phyloP scores from a whole-genome alignment of 2,329 filamentous ascomycete species.

The Exophiala alcalophila region DNA sequence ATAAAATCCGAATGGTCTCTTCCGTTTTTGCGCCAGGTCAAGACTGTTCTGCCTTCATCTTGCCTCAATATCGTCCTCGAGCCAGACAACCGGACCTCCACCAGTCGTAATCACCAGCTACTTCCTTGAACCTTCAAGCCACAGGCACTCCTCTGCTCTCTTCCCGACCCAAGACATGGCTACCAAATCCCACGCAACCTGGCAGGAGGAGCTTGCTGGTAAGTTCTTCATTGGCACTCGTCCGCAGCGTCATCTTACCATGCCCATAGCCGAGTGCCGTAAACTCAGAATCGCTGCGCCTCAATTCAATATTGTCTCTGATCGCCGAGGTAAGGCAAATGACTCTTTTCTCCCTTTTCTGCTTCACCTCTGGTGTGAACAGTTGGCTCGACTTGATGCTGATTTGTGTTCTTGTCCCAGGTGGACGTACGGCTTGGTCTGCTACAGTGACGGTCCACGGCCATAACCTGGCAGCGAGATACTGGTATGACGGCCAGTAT shows the following conservation, averaged over 20 bases:
- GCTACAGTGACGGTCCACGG: constrained; percentile 72
- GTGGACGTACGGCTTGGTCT: constrained; percentile 88
- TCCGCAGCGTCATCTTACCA: constrained; percentile 13
- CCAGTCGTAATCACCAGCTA: neutral
- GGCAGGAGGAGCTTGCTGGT: constrained; percentile 61
- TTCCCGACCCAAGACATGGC: constrained; percentile 22
- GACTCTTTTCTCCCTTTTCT: too few relatives aligned
- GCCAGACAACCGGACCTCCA: neutral
- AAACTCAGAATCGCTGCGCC: constrained; percentile 42
- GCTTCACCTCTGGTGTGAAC: too few relatives aligned
- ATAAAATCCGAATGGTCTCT: constrained; percentile 12
- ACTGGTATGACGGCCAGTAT: constrained; percentile 88
- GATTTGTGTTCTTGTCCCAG: constrained; percentile 46
- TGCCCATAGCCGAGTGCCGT: constrained; percentile 27
- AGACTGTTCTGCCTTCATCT: constrained; percentile 9
- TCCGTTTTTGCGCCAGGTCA: constrained; percentile 5
- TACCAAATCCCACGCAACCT: constrained; percentile 29
- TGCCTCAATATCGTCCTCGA: neutral
- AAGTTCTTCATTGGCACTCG: too few relatives aligned
- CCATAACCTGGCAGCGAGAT: constrained; percentile 66
- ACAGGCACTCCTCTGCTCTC: too few relatives aligned
- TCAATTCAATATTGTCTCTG: constrained; percentile 68
- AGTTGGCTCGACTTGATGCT: neutral
- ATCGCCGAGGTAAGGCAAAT: constrained; percentile 58
- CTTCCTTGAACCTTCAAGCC: too few relatives aligned